These are phyloP conservation scores for Magnaporthiopsis poae DNA, from an alignment of 2,329 filamentous ascomycete genomes.

Conservation along the genomic window DNA sequence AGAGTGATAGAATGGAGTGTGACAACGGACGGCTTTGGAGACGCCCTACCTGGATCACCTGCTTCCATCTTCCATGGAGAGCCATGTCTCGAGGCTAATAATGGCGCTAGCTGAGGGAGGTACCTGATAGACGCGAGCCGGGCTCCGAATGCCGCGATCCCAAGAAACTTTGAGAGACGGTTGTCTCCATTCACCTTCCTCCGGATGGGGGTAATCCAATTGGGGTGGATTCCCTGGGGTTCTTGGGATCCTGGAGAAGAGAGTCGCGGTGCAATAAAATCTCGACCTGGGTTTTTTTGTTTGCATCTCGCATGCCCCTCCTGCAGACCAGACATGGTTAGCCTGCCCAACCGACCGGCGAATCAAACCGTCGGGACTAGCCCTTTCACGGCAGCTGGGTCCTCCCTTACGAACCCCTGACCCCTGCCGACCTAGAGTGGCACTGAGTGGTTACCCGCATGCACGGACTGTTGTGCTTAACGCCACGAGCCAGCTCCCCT, in stretches of 20 bases:
- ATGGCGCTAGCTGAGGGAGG: background rate
- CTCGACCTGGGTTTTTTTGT: background rate
- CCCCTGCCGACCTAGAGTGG: background rate
- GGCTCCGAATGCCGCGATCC: background rate
- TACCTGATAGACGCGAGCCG: background rate
- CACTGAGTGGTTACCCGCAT: background rate
- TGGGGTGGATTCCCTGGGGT: background rate
- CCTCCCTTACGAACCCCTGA: background rate
- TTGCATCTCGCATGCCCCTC: background rate
- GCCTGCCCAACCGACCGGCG: background rate
- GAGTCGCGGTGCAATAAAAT: background rate
- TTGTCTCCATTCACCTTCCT: background rate
- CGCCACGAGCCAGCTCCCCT: constrained; percentile 1
- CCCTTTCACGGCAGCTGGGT: background rate
- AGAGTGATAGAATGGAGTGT: background rate
- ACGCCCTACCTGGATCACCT: background rate
- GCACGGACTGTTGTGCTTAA: constrained; percentile 7
- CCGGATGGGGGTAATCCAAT: background rate
- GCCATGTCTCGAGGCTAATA: background rate
- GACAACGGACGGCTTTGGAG: background rate
- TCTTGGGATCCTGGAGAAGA: background rate
- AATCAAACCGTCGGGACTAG: background rate
- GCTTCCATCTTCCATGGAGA: background rate
- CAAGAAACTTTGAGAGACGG: background rate
- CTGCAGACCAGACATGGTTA: background rate